Conservation (phyloP, 2,329 filamentous ascomycete species). For the Plenodomus biglobosus region DNA sequence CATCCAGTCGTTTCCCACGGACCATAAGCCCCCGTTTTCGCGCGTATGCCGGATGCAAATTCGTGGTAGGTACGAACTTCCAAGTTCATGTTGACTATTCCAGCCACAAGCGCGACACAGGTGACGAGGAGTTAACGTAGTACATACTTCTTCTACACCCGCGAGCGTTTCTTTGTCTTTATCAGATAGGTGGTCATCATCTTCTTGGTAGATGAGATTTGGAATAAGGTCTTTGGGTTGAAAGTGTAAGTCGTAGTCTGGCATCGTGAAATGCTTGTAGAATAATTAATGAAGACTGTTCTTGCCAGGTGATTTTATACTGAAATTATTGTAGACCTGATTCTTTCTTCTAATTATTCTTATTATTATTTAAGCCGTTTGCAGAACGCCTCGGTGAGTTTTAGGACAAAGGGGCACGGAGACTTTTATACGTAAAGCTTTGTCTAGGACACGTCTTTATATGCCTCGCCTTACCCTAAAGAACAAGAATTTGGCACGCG, state of each 20-base stretch:
- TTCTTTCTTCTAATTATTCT: too few species aligned
- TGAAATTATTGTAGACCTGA: too few species aligned
- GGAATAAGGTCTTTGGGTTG: not conserved
- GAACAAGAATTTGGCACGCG: too few species aligned
- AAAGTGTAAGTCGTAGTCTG: not conserved
- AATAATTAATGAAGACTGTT: not conserved
- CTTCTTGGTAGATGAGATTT: not conserved
- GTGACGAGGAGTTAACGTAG: not conserved
- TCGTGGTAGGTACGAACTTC: slow-evolving; percentile 2
- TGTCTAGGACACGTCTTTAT: not conserved
- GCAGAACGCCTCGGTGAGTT: too few species aligned
- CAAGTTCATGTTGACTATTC: not conserved
- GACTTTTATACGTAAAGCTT: not conserved
- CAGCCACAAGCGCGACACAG: slow-evolving; percentile 7
- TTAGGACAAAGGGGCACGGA: not conserved
- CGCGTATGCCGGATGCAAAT: slow-evolving; percentile 1
- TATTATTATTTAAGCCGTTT: too few species aligned
- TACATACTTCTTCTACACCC: not conserved
- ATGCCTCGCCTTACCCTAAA: too few species aligned
- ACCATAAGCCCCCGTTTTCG: slow-evolving; percentile 1
- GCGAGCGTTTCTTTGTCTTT: not conserved
- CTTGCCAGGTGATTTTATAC: not conserved
- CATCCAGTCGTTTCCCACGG: slow-evolving; percentile 3
- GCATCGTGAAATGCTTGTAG: not conserved
- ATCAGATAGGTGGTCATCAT: not conserved